A percentile compares a stretch with the other conserved stretches of the same genome.
Evolutionary conservation across 768 basidiomycete species (phyloP).

Genomic region (Amanita rimosa): DNA sequence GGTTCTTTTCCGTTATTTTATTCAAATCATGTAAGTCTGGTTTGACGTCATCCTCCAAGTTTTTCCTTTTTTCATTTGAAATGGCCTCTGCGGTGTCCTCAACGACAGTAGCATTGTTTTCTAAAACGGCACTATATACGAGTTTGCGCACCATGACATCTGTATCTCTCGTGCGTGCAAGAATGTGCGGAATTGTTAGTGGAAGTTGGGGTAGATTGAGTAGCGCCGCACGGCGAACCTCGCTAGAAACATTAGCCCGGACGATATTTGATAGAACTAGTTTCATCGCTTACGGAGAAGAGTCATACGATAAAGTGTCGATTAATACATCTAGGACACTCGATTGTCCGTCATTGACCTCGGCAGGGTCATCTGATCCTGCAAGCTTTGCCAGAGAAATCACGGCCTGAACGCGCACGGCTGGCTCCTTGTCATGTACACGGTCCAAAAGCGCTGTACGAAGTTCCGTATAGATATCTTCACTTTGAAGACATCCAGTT

Average conservation of each 20-base stretch:
- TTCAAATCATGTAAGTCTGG: background rate
- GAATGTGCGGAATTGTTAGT: slow-evolving; percentile 49
- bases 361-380: slow-evolving; percentile 52
- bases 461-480: slow-evolving; percentile 59
- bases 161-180: slow-evolving; percentile 70
- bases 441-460: slow-evolving; percentile 59
- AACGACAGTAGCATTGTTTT: slow-evolving; percentile 21
- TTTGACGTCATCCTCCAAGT: background rate
- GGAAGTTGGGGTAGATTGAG: slow-evolving; percentile 53
- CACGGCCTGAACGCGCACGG: slow-evolving; percentile 70
- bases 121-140: slow-evolving; percentile 53
- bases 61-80: background rate
- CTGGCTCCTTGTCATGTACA: slow-evolving; percentile 65
- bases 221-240: slow-evolving; percentile 76
- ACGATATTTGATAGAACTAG: background rate
- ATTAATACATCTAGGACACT: slow-evolving; percentile 51
- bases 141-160: slow-evolving; percentile 67
- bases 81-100: slow-evolving; percentile 8
- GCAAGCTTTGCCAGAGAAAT: slow-evolving; percentile 71
- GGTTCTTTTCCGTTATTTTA: background rate
- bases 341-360: slow-evolving; percentile 36
- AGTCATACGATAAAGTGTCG: slow-evolving; percentile 59
- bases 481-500: slow-evolving; percentile 30
- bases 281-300: slow-evolving; percentile 50
- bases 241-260: slow-evolving; percentile 29